Conservation (phyloP, 106 monocot genomes). For the Platanthera zijinensis region DNA sequence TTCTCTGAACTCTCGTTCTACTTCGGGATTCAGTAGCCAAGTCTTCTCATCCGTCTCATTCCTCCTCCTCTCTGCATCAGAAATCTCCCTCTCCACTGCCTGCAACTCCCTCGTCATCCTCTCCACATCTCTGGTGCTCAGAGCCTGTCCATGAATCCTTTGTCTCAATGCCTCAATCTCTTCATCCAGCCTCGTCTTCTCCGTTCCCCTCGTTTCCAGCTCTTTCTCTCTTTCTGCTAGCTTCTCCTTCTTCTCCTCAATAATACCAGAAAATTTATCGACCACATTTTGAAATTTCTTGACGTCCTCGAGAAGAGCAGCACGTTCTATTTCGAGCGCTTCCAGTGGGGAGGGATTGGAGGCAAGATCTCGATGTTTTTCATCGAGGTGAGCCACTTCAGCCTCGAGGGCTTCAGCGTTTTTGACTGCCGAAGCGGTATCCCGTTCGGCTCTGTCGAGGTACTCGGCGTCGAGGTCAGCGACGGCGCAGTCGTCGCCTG, state of each 20-base stretch:
- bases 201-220: conserved; percentile 55
- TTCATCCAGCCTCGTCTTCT: conserved; percentile 26
- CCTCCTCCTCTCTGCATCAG: conserved; percentile 41
- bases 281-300: conserved; percentile 59
- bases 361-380: conserved; percentile 14
- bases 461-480: conserved; percentile 51
- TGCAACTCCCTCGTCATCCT: conserved; percentile 75
- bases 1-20: conserved; percentile 41
- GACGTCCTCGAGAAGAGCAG: conserved; percentile 31
- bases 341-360: conserved; percentile 30
- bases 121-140: conserved; percentile 64
- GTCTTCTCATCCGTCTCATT: conserved; percentile 58
- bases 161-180: conserved; percentile 56
- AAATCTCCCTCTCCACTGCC: conserved; percentile 57
- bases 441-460: conserved; percentile 9
- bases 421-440: conserved; percentile 9
- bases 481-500: conserved; percentile 57
- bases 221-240: conserved; percentile 30
- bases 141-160: conserved; percentile 44
- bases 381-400: conserved; percentile 41
- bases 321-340: conserved; percentile 38
- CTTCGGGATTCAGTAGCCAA: conserved; percentile 40
- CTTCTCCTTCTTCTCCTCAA: conserved; percentile 29
- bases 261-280: conserved; percentile 27
- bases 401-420: conserved; percentile 22